Base-by-base conservation (phyloP, 371 early-diverging fungal species). In the Mortierella sp. region DNA sequence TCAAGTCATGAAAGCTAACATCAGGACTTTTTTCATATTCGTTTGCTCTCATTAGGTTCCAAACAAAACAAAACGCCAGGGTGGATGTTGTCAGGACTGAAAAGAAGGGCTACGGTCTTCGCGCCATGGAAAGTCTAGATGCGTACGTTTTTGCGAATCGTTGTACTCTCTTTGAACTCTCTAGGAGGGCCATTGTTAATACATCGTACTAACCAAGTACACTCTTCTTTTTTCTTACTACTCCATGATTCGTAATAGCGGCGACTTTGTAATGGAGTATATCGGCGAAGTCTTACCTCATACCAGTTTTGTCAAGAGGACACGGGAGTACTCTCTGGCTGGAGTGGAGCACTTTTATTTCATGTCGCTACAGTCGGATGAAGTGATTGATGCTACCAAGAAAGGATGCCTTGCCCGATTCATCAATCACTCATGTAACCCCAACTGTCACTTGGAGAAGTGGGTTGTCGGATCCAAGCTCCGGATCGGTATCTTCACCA, bases 281-380 rank as follows among this genome's bases (percentile, higher is more conserved):
- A 87, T 92, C 63, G 99, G 99, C 28, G 99, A 99, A 74, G 94
- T 98, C 2, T 87, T 99, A 24, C 81, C 95, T 3, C 79, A 87
- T 27, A 60, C 79, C 22, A 89, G 89, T 62, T 97, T 98, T 70
- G 76, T 89, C 31, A 91, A 93, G 66, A 84, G 99, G 4, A 91
- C 93, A 9, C 81, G 84, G 40, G 89, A 89, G 47, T 97, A 98
- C 71, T 89, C 88, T 55, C 62, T 87, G 34, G 85, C 88, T 48
- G 95, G 95, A n/a, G 81, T 87, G 14, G 83, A 87, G 69, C 98
- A 99, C 71, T 97, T 97, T 77, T 99, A 99, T 63, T 98, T 96
- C 80, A 98, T 98, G 98, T 91, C 92, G 47, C 80, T 98, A 14
- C 94, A 94, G 56, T 84, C 88, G 16, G 92, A 94, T 67, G 95